Evolutionary conservation across 2,329 filamentous ascomycete species (phyloP).

Genomic region (Grosmannia serpens): DNA sequence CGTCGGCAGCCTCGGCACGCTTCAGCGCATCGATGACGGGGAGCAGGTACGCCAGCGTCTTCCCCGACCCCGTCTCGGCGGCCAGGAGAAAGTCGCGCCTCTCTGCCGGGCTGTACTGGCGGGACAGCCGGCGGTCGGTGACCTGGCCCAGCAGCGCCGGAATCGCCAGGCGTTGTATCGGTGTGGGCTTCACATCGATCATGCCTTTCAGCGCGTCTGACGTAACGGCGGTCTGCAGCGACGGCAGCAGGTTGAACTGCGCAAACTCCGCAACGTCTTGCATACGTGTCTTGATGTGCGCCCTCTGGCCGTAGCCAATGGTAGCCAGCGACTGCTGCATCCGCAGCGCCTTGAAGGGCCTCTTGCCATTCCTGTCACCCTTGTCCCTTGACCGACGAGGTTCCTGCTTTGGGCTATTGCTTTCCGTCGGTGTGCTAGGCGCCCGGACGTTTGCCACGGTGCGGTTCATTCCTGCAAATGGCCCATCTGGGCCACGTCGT

Average conservation of each 20-base stretch:
- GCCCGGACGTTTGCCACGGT: constrained; percentile 34
- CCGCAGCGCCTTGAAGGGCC: constrained; percentile 68
- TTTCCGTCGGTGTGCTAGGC: constrained; percentile 9
- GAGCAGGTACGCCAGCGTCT: constrained; percentile 85
- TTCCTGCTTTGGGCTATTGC: not conserved
- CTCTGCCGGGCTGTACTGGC: not conserved
- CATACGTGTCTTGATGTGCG: constrained; percentile 41
- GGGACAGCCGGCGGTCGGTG: constrained; percentile 13
- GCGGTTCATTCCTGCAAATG: constrained; percentile 46
- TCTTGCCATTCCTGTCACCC: constrained; percentile 3
- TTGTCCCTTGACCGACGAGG: not conserved
- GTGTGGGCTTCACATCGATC: constrained; percentile 68
- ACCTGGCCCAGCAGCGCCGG: constrained; percentile 60
- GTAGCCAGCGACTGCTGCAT: constrained; percentile 77
- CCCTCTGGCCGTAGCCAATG: constrained; percentile 61
- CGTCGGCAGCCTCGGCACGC: constrained; percentile 52
- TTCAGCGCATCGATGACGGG: constrained; percentile 82
- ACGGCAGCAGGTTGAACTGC: constrained; percentile 63
- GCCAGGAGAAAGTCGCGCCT: constrained; percentile 63
- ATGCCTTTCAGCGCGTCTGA: constrained; percentile 66
- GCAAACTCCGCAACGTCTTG: constrained; percentile 66
- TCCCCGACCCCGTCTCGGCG: constrained; percentile 93
- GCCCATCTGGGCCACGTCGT: constrained; percentile 31
- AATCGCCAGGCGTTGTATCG: constrained; percentile 81
- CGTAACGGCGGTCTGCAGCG: constrained; percentile 57